These are phyloP conservation scores for Oidium heveae DNA, from an alignment of 2,329 filamentous ascomycete genomes.

Conservation along the genomic window DNA sequence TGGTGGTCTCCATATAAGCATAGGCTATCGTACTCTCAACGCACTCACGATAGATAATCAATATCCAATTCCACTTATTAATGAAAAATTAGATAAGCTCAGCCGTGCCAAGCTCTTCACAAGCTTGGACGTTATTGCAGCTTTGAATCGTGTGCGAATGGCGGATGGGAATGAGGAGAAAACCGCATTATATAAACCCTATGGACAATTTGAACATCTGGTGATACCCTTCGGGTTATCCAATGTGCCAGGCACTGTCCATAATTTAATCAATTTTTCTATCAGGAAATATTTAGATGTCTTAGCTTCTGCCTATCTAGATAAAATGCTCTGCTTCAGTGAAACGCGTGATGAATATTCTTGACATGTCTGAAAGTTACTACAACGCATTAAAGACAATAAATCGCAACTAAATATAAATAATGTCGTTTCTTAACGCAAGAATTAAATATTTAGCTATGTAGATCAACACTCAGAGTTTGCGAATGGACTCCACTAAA, in stretches of 20 bases:
- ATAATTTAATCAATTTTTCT: not conserved
- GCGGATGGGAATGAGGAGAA: not conserved
- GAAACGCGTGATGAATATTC: not conserved
- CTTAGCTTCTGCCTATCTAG: slow-evolving; percentile 1
- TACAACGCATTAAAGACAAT: not conserved
- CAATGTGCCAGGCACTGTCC: not conserved
- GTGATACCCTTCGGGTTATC: not conserved
- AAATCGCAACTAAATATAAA: not conserved
- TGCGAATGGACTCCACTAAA: not conserved
- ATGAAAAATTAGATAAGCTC: not conserved
- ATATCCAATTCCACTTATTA: slow-evolving; percentile 1
- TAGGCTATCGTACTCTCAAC: slow-evolving; percentile 1
- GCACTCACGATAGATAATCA: not conserved
- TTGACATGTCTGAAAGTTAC: not conserved
- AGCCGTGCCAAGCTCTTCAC: not conserved
- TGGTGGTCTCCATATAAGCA: not conserved
- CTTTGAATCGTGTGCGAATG: not conserved
- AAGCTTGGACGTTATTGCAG: not conserved
- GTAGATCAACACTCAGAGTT: not conserved
- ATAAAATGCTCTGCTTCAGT: slow-evolving; percentile 2
- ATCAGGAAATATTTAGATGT: not conserved
- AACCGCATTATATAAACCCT: not conserved
- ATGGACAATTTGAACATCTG: not conserved
- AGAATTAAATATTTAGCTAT: slow-evolving; percentile 1
- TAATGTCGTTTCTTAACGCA: not conserved